Percentiles rank a stretch among this genome's conserved stretches.
Evolutionary conservation across 1,284 basidiomycete species (phyloP).

Genomic region (Ganoderma lucidum): DNA sequence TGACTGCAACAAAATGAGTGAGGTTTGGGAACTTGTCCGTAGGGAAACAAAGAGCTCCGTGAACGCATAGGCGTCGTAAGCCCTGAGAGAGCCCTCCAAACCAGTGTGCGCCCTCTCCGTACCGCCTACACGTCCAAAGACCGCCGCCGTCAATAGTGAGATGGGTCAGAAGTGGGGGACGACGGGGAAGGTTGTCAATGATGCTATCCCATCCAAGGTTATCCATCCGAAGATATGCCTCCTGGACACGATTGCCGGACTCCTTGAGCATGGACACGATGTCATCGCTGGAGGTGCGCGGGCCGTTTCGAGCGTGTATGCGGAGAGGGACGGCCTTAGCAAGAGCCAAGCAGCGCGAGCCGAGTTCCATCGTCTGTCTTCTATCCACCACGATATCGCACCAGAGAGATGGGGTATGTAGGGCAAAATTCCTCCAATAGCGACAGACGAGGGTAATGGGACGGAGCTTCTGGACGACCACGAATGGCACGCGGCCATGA

Average conservation of each 20-base stretch:
- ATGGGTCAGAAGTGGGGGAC: not conserved
- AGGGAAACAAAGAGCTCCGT: not conserved
- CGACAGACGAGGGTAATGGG: not conserved
- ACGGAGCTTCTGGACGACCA: not conserved
- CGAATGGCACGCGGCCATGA: not conserved
- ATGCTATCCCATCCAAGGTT: not conserved
- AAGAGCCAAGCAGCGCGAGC: not conserved
- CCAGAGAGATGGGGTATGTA: not conserved
- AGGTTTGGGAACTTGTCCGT: conserved; percentile 3
- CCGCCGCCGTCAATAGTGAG: not conserved
- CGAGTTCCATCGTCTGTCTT: not conserved
- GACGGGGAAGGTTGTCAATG: not conserved
- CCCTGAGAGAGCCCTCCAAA: not conserved
- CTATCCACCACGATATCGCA: not conserved
- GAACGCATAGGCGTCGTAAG: not conserved
- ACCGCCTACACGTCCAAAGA: not conserved
- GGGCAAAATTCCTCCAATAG: not conserved
- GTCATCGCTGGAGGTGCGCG: not conserved
- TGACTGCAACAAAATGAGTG: not conserved
- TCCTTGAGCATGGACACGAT: not conserved
- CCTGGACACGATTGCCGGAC: not conserved
- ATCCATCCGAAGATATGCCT: not conserved
- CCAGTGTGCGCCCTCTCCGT: not conserved
- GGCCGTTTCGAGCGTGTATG: not conserved
- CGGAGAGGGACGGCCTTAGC: not conserved